Evolutionary conservation across 495 filamentous ascomycete species (phyloP), one percentile per base, ranked within the genome.

Genomic region (Penicillium bialowiezense): DNA sequence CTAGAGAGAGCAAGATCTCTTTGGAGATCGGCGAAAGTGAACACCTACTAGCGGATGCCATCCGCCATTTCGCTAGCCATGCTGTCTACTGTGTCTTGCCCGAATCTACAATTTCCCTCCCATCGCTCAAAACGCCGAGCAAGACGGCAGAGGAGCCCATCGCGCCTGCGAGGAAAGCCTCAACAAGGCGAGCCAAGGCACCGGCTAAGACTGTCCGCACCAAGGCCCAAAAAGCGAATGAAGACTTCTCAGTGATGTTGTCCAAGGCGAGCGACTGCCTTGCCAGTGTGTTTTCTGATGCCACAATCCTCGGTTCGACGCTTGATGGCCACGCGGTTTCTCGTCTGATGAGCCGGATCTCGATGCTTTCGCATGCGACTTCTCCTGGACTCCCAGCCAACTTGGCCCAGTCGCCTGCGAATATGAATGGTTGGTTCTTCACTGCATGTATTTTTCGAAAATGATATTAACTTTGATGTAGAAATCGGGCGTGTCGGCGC

Each of bases 91-190:
- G 88, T 32, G 83, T 91, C 14, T 75, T 98, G 19, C 87, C 90
- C 7, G 93, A 98, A 51, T 97, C 93, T 5, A 95, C 90, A 4
- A 86, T 93, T 26, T 90, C 87, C 0, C 80, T 90, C 50, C 90
- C 90, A 7, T 83, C 88, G 3, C 71, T 90, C 26, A 62, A 63
- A 31, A 55, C 65, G 3, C 62, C 65, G 1, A 52, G 41, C 35
- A 67, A 62, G 36, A 41, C 41, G 17, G 47, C 47, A 15, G 56
- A 64, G 24, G 59, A 65, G 41, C 7, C 47, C 5, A 50, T 7
- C 13, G n/a, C 50, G 6, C 45, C 46, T 35, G 38, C 50, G 28
- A 28, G 34, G 13, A 70, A 63, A 35, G 34, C 62, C 38, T 34
- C 61, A 8, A 48, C 69, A 7, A 63, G 59, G 28, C 65, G 39